phyloP scores from a whole-genome alignment of 2,329 filamentous ascomycete species.

The Colletotrichum karsti region DNA sequence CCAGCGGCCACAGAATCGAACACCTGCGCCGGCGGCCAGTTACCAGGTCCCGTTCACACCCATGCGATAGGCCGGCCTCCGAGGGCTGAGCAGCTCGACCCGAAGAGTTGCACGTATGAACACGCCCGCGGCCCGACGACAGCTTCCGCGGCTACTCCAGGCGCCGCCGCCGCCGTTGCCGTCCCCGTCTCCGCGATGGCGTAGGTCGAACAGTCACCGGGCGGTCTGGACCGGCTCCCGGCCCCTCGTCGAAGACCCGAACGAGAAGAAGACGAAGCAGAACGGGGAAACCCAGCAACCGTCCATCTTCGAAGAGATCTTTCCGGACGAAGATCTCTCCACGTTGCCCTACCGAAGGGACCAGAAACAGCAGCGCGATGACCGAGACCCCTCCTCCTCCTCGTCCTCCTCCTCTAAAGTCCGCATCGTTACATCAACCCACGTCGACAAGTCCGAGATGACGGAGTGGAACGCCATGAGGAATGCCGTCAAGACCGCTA shows the following conservation, averaged over 20 bases:
- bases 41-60: neutral
- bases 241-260: neutral
- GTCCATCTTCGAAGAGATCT: conserved; percentile 24
- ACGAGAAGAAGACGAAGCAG: neutral
- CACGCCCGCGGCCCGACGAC: conserved; percentile 17
- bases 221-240: neutral
- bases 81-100: conserved; percentile 25
- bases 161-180: neutral
- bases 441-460: conserved; percentile 11
- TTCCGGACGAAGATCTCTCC: conserved; percentile 4
- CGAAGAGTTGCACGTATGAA: conserved; percentile 27
- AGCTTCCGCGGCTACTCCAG: conserved; percentile 20
- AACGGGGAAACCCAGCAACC: neutral
- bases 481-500: neutral
- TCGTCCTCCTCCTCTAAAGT: neutral
- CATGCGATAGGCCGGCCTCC: conserved; percentile 30
- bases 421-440: conserved; percentile 17
- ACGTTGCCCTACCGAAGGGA: neutral
- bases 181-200: neutral
- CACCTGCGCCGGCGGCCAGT: neutral
- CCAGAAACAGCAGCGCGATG: neutral
- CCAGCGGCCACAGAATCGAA: neutral
- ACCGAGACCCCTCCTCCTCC: neutral
- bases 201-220: neutral
- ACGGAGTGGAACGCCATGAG: neutral